Conservation (phyloP, 345 rosid genomes). For the Eucalyptus decipiens region DNA sequence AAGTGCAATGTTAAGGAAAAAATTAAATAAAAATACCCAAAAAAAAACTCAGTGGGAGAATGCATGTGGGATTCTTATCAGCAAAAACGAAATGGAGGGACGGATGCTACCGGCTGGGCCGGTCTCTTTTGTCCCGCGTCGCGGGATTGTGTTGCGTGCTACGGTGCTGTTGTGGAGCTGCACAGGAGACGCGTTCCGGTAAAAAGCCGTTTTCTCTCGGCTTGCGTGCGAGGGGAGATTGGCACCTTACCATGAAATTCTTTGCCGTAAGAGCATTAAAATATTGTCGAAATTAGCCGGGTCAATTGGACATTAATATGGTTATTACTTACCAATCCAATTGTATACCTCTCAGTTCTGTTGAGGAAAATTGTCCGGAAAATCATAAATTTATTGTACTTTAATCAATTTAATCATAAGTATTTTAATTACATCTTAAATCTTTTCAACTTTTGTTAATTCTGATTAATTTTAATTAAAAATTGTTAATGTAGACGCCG, state of each 20-base stretch:
- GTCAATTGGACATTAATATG: neutral
- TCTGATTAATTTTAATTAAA: fast-evolving
- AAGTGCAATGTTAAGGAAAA: neutral
- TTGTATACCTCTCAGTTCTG: neutral
- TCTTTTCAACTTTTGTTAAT: fast-evolving
- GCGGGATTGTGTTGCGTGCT: neutral
- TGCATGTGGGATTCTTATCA: neutral
- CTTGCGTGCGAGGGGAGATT: neutral
- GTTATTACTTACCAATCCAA: neutral
- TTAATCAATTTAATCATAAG: fast-evolving
- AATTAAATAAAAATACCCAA: neutral
- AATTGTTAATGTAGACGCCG: fast-evolving
- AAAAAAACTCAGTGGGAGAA: neutral
- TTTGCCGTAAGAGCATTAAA: neutral
- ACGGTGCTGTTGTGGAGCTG: neutral
- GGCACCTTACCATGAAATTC: neutral
- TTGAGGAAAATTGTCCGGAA: fast-evolving
- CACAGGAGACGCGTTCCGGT: neutral
- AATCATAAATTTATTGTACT: fast-evolving
- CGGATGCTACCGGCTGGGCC: neutral
- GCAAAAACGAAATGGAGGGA: neutral
- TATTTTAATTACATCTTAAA: fast-evolving
- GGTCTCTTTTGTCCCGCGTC: neutral
- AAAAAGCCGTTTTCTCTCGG: neutral
- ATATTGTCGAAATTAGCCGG: neutral